Evolutionary conservation across 2,329 filamentous ascomycete genomes (phyloP), one percentile per base, ranked within the genome.

Genomic region (Apiospora rasikravindrae): DNA sequence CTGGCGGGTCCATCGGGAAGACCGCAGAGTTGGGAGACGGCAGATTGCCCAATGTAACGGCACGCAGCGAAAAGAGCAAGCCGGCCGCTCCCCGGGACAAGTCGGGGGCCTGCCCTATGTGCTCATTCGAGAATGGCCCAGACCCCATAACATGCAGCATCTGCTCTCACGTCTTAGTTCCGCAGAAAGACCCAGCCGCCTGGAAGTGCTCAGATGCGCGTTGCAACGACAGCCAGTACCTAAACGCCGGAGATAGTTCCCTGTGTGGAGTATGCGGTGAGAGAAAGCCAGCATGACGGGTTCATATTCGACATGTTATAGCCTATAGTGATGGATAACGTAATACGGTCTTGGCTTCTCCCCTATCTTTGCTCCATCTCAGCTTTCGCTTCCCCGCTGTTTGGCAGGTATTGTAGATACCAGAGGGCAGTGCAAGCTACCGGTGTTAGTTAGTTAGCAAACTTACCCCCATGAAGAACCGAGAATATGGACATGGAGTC

Each of bases 91-190:
- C 29, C 13, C 67, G 24, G 67, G 40, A 37, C 40, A 16, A 45
- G 19, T 5, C 24, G n/a, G 53, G 40, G 37, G 70, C 73, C 69
- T 93, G 93, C 77, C 83, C 86, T 0, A 84, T 93, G 71, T 97
- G 94, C 81, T 94, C 93, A 0, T 88, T 92, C 69, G 82, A 84
- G 69, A 95, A 94, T 78, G 82, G 86, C 7, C 67, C 78, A 0
- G 77, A 78, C 11, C 83, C 88, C 10, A 81, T 90, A 2, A 92
- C 89, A 4, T 96, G 94, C 80, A 82, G 81, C 10, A 87, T 91
- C 70, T 96, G 94, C 80, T 88, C 90, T 33, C 90, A 96, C 75
- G 93, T 95, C 1, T 82, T 96, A 2, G 85, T 88, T 64, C 82
- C 85, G 0, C 78, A 82, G 0, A 86, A 86, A 69, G 85, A 91